Evolutionary conservation across 108 stramenopile species (phyloP), one percentile per base, ranked within the genome.

Genomic region (Fragilaria crotonensis): DNA sequence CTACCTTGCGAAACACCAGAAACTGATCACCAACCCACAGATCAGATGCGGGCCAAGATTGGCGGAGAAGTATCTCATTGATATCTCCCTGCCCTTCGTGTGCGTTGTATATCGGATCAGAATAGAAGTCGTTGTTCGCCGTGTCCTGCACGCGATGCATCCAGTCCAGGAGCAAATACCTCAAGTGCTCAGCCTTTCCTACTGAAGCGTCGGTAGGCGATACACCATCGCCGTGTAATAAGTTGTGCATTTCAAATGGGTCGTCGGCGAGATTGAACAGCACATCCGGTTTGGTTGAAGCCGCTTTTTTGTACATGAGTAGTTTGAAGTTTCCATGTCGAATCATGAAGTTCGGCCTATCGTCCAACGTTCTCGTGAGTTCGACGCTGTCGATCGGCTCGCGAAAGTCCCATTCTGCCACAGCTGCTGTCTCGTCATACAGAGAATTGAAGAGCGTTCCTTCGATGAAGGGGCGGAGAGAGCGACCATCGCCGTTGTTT

Each of bases 211-310:
- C 26, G 21, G 22, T 36, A 45, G 31, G 50, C 4, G 5, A 1
- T 19, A 0, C 0, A 18, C 17, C 60, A 17, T 57, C 52, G 17
- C 0, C 25, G 0, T 53, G 36, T 36, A 68, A 26, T 5, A 68
- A 29, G 55, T 68, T 68, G 53, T 68, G 33, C 61, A 62, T 32
- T 30, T 68, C 67, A 48, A 32, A 68, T 14, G 67, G 67, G 55
- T 68, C 67, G 2, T 33, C 20, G 4, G 45, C 26, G 19, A 68
- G 48, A 62, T 68, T 46, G 21, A 50, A 62, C 41, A 68, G 57
- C 67, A 62, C 59, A 25, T 68, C 67, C 4, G 52, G 17, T 26
- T 48, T 45, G 17, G 22, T 36, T 11, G 47, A 33, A 7, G 7
- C 17, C 0, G 67, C n/a, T 20, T 49, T 9, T 49, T 62, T 62